These are phyloP conservation scores for Rhododendron ferrugineum DNA, from an alignment of 148 eudicot genomes.

Conservation along the genomic window DNA sequence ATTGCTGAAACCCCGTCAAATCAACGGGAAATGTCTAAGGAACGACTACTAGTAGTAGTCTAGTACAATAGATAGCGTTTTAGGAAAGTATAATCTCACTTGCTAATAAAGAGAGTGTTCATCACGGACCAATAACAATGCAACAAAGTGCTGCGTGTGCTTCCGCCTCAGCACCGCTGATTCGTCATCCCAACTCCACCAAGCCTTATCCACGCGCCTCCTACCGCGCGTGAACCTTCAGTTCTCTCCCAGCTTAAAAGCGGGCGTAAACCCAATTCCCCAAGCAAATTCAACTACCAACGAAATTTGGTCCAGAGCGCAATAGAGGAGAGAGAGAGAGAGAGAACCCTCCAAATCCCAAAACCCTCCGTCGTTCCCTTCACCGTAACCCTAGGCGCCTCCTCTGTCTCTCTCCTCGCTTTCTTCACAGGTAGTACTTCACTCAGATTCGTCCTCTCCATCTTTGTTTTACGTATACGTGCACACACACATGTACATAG, in stretches of 20 bases:
- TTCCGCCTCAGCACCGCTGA: neutral
- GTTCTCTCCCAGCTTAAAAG: neutral
- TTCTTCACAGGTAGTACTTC: slow-evolving; percentile 6
- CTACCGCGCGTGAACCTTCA: neutral
- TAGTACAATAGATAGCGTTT: too few relatives aligned
- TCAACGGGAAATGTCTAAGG: neutral
- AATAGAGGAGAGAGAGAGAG: neutral
- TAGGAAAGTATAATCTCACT: neutral
- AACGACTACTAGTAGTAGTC: too few relatives aligned
- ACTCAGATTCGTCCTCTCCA: neutral
- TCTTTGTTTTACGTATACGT: neutral
- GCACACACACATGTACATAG: too few relatives aligned
- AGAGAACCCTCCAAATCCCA: neutral
- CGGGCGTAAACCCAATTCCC: slow-evolving; percentile 5
- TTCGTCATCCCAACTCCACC: neutral
- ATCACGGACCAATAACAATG: neutral
- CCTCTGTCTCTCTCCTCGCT: slow-evolving; percentile 4
- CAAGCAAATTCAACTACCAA: neutral
- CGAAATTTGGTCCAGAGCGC: neutral
- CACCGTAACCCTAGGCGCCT: slow-evolving; percentile 1
- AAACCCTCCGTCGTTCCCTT: slow-evolving; percentile 4
- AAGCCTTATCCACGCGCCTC: neutral
- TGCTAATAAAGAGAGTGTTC: neutral
- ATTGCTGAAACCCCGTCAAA: neutral
- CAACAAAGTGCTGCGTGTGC: neutral